Percentiles rank a stretch among this genome's conserved stretches.
phyloP scores from a whole-genome alignment of 2,329 filamentous ascomycete species.

The Fusarium heterosporum region DNA sequence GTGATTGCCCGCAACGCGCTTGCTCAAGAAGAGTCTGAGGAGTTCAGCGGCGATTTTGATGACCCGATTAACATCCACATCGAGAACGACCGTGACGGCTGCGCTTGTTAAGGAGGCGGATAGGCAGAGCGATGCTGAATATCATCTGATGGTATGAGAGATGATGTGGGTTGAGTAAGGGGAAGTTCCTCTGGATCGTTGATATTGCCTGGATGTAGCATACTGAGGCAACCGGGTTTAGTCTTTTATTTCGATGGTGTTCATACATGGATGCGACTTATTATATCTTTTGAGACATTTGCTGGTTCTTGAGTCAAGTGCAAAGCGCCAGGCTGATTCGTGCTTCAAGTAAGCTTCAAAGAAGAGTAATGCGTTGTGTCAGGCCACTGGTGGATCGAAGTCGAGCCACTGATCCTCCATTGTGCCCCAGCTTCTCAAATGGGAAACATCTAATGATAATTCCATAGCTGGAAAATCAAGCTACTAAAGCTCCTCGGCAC shows the following conservation, averaged over 20 bases:
- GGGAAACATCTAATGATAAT: background rate
- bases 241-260: constrained; percentile 37
- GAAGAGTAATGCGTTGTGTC: background rate
- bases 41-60: constrained; percentile 97
- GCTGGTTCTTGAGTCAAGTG: background rate
- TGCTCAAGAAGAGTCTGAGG: constrained; percentile 96
- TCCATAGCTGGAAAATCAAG: constrained; percentile 18
- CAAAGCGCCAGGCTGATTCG: background rate
- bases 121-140: constrained; percentile 13
- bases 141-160: constrained; percentile 24
- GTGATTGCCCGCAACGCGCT: constrained; percentile 97
- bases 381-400: background rate
- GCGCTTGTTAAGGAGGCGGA: constrained; percentile 76
- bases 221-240: constrained; percentile 36
- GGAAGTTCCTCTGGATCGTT: constrained; percentile 33
- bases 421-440: too few species aligned
- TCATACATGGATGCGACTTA: constrained; percentile 44
- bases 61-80: constrained; percentile 99
- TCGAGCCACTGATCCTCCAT: background rate
- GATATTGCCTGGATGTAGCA: constrained; percentile 47
- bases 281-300: constrained; percentile 15
- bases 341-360: background rate
- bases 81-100: constrained; percentile 91
- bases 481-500: constrained; percentile 31
- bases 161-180: constrained; percentile 17